Evolutionary conservation across 345 rosid genomes (phyloP), one percentile per base, ranked within the genome.

Genomic region (Brassica incana): DNA sequence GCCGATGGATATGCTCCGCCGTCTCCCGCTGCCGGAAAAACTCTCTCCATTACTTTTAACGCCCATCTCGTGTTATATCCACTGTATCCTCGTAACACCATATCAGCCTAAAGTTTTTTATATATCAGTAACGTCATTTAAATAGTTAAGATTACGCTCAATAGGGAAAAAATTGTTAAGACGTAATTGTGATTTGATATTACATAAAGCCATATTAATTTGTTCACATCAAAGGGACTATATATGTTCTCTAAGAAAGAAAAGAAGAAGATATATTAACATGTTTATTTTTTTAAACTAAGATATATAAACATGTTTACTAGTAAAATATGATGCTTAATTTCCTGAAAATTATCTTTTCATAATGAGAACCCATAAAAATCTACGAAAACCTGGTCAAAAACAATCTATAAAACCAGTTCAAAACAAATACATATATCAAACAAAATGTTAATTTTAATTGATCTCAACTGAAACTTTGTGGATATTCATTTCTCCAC

Each of bases 41-140:
- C 90, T 80, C 72, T 89, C 65, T 86, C 89, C 64, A 78, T 43
- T 71, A 86, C 92, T 86, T 85, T 90, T 40, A 87, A 52, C 8
- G 95, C 97, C 99, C 97, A 92, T 56, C 97, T 85, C 14, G 97
- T 90, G 66, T 90, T 92, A 78, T 92, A 92, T 40, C 97, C 97
- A 73, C 91, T 90, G 23, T 88, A 90, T 25, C 95, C 97, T 88
- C 92, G 85, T 43, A 92, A 73, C 88, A 89, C 86, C 27, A 90
- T 81, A 78, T 92, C 85, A 33, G 61, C 86, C 98, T 94, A 64
- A 48, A 9, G 12, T 54, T 1, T 58, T 63, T 63, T 30, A 62
- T 6, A 64, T 15, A 52, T 35, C 56, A 77, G 14, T 29, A 69
- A 1, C 52, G 11, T 60, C 8, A 29, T 43, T 59, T 4, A 3